These are phyloP conservation scores for Naganishia kalamii DNA, from an alignment of 768 basidiomycete genomes.

Conservation along the genomic window DNA sequence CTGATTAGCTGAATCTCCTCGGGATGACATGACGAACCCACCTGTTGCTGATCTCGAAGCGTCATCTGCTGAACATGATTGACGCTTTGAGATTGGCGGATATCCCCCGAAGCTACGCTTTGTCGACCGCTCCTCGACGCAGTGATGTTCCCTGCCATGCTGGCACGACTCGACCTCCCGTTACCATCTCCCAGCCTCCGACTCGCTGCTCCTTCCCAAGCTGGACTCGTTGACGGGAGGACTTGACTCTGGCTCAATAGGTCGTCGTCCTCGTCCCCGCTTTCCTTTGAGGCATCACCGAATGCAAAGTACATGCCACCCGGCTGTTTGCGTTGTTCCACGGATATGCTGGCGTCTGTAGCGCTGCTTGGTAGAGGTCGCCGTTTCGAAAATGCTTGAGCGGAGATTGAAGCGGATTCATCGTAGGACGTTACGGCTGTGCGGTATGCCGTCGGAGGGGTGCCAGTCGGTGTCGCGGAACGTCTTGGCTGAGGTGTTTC, in stretches of 20 bases:
- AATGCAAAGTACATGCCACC: conserved; percentile 14
- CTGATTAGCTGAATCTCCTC: neutral
- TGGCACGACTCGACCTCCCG: conserved; percentile 12
- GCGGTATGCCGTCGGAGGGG: conserved; percentile 3
- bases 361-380: conserved; percentile 9
- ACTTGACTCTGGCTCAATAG: conserved; percentile 3
- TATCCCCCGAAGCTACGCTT: conserved; percentile 34
- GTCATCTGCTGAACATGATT: conserved; percentile 54
- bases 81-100: conserved; percentile 26
- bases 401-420: conserved; percentile 12
- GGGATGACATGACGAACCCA: conserved; percentile 42
- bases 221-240: conserved; percentile 3
- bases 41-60: conserved; percentile 93
- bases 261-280: conserved; percentile 1
- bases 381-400: conserved; percentile 4
- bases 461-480: conserved; percentile 1
- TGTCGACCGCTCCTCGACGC: conserved; percentile 33
- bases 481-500: conserved; percentile 11
- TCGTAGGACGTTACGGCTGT: conserved; percentile 10
- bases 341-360: conserved; percentile 3
- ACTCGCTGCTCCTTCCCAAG: neutral
- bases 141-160: conserved; percentile 23
- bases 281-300: conserved; percentile 4
- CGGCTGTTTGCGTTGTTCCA: neutral
- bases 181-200: neutral